Evolutionary conservation across 805 yeast species (phyloP).

Genomic region (Clavispora phyllophila): DNA sequence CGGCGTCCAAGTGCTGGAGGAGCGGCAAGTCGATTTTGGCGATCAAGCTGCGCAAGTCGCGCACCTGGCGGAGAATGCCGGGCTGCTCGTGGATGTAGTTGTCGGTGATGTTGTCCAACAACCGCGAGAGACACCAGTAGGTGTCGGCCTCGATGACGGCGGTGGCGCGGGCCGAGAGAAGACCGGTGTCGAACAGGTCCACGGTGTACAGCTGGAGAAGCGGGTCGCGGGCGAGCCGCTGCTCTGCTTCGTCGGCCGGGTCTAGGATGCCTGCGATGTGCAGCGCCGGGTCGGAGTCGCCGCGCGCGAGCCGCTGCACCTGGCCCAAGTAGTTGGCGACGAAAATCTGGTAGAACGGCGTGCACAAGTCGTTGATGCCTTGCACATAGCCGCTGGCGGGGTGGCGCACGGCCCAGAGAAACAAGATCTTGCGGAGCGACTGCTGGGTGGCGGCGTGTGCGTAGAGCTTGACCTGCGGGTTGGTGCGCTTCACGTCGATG

Average conservation of each 20-base stretch:
- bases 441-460: constrained; percentile 65
- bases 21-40: constrained; percentile 73
- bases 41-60: constrained; percentile 70
- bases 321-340: constrained; percentile 58
- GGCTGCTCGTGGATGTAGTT: constrained; percentile 98
- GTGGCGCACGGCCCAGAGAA: constrained; percentile 93
- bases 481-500: constrained; percentile 92
- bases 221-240: constrained; percentile 22
- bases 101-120: constrained; percentile 92
- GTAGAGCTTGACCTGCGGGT: constrained; percentile 76
- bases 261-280: constrained; percentile 36
- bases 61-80: constrained; percentile 88
- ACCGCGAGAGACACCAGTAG: constrained; percentile 91
- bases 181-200: constrained; percentile 57
- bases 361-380: constrained; percentile 90
- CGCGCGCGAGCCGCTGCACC: constrained; percentile 22
- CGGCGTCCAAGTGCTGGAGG: constrained; percentile 67
- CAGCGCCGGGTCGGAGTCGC: constrained; percentile 5
- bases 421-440: constrained; percentile 74
- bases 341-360: constrained; percentile 90
- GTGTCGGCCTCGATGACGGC: constrained; percentile 88
- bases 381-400: constrained; percentile 98
- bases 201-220: constrained; percentile 28
- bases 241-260: constrained; percentile 19
- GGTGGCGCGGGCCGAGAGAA: constrained; percentile 54